Percentiles rank a stretch among this genome's conserved stretches.
Conservation (phyloP, 2,329 filamentous ascomycete genomes). For the Fusarium metavorans region DNA sequence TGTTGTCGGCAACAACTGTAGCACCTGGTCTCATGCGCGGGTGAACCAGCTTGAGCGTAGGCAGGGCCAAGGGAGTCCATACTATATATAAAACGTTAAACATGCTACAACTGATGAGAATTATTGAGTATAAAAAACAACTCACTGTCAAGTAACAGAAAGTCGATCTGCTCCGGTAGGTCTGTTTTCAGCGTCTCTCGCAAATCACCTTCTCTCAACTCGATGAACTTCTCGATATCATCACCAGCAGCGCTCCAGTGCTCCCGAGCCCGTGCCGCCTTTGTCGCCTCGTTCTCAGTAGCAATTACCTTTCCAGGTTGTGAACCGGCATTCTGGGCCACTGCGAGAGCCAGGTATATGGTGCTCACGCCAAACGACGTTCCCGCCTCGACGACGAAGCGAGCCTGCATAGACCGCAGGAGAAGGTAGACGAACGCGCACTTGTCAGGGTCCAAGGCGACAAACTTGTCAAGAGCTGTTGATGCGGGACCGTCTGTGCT, state of each 20-base stretch:
- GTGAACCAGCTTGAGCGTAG: slow-evolving; percentile 61
- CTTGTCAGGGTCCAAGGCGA: slow-evolving; percentile 71
- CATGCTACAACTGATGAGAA: not conserved
- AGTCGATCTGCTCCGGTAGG: slow-evolving; percentile 63
- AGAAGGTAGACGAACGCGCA: slow-evolving; percentile 68
- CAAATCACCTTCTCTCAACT: slow-evolving; percentile 69
- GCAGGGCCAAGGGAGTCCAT: slow-evolving; percentile 66
- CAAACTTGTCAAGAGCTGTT: slow-evolving; percentile 62
- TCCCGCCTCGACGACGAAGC: slow-evolving; percentile 68
- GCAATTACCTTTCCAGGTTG: slow-evolving; percentile 60
- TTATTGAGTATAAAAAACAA: slow-evolving; percentile 20
- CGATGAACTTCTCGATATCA: slow-evolving; percentile 62
- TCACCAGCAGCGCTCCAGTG: slow-evolving; percentile 66
- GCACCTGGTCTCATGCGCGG: slow-evolving; percentile 60
- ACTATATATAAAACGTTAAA: slow-evolving; percentile 56
- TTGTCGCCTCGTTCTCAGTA: slow-evolving; percentile 69
- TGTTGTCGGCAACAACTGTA: slow-evolving; percentile 64
- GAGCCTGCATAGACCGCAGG: slow-evolving; percentile 59
- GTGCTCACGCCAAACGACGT: slow-evolving; percentile 73
- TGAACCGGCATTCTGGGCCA: slow-evolving; percentile 57
- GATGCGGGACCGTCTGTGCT: slow-evolving; percentile 41
- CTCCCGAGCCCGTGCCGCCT: slow-evolving; percentile 62
- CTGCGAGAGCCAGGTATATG: slow-evolving; percentile 71
- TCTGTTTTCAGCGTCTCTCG: slow-evolving; percentile 62
- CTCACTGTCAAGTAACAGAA: slow-evolving; percentile 72